Evolutionary conservation across 306 rosid genomes (phyloP), one percentile per base, ranked within the genome.

Genomic region (Quercus rubra): DNA sequence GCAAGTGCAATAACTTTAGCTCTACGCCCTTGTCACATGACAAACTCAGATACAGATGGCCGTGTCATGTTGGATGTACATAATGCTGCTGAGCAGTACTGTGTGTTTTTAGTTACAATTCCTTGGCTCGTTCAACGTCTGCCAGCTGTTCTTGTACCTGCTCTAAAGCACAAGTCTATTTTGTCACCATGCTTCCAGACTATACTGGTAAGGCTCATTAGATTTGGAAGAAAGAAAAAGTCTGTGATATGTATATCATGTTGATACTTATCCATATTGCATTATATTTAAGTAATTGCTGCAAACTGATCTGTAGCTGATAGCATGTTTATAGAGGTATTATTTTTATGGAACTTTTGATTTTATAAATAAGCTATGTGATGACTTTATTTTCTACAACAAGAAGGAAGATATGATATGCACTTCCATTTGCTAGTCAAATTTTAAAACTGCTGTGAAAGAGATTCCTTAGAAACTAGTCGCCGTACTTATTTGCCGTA

Each of bases 1-100:
- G 92, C 97, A 73, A 95, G 98, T 85, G 87, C 94, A 69, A 84
- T 95, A 80, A 95, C 98, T 75, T 84, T 95, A 83, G 97, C 93
- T 46, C 82, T 92, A 71, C 93, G 92, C 78, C 98, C 99, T 59
- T 89, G 92, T 83, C 88, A 81, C 80, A 67, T 83, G 88, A 82
- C 82, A 61, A 81, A 74, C 78, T 79, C 74, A 74, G 87, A 87
- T 79, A 64, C 67, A 30, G 79, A 83, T 52, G 84, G 75, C 69
- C 81, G 75, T 76, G 83, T 66, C 74, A 67, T 71, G 71, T 84
- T 74, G 82, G 93, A 85, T 79, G 81, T 79, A 78, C 85, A 88
- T 83, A 63, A 78, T 77, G 87, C 85, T 84, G 86, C 97, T 46
- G 88, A 85, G 83, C 92, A 86, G 78, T 95, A 85, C 85, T 82